Percentiles rank a stretch among this genome's conserved stretches.
Conservation (phyloP, 306 rosid genomes). For the Quercus robur region DNA sequence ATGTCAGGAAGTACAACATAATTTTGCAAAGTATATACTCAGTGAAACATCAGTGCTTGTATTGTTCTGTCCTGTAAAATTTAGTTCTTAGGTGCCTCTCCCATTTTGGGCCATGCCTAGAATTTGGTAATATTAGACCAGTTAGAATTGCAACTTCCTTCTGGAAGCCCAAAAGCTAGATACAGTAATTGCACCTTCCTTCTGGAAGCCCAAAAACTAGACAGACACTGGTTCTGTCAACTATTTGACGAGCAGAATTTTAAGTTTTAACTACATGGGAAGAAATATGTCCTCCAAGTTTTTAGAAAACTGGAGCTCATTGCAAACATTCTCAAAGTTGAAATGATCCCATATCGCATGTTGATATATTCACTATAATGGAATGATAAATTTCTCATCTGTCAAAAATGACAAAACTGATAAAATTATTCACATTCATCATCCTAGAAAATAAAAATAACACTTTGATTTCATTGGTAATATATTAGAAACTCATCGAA, state of each 20-base stretch:
- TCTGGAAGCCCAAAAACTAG: not conserved
- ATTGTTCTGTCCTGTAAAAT: not conserved
- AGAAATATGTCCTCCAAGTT: not conserved
- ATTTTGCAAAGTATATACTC: not conserved
- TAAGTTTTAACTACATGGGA: not conserved
- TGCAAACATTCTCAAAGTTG: not conserved
- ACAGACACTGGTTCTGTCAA: not conserved
- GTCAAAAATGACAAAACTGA: not conserved
- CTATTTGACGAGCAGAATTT: not conserved
- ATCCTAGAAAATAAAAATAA: not conserved
- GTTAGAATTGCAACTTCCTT: not conserved
- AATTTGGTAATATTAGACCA: not conserved
- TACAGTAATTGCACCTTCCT: not conserved
- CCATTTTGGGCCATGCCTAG: not conserved
- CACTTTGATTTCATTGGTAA: not conserved
- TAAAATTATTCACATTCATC: not conserved
- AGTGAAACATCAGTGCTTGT: not conserved
- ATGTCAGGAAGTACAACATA: not conserved
- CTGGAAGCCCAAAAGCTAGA: not conserved
- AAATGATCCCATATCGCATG: not conserved
- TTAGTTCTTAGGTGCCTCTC: not conserved
- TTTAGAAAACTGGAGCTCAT: not conserved
- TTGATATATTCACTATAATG: not conserved
- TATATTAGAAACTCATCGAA: not conserved
- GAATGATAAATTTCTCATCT: not conserved